Evolutionary conservation across 169 alveolate genomes (phyloP).

Genomic region (Miamiensis avidus): DNA sequence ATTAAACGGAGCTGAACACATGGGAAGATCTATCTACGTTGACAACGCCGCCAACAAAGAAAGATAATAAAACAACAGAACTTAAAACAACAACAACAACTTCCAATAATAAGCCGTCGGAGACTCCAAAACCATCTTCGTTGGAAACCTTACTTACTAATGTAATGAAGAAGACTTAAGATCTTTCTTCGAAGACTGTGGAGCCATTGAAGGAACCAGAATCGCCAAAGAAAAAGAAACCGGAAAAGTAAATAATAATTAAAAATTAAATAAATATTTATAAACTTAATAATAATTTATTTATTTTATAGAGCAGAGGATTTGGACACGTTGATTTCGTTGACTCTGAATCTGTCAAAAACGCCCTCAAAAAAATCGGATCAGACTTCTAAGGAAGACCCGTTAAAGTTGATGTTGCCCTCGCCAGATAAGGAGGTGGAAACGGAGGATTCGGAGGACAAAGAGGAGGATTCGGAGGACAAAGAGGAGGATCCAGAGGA

Average conservation of each 20-base stretch:
- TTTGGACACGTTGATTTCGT: constrained; percentile 59
- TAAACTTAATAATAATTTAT: too few species aligned
- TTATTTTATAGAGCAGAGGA: constrained; percentile 34
- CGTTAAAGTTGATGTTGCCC: constrained; percentile 47
- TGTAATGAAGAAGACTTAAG: constrained; percentile 47
- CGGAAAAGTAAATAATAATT: constrained; percentile 51
- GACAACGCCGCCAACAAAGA: constrained; percentile 30
- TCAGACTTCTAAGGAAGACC: constrained; percentile 51
- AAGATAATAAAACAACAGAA: constrained; percentile 13
- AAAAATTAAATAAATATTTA: too few species aligned
- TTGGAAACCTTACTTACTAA: constrained; percentile 63
- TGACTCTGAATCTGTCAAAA: constrained; percentile 39
- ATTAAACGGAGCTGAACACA: constrained; percentile 16
- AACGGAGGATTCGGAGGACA: constrained; percentile 35
- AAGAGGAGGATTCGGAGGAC: neutral
- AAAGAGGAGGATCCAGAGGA: neutral
- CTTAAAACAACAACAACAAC: too few species aligned
- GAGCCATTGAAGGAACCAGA: constrained; percentile 57
- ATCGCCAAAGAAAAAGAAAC: constrained; percentile 50
- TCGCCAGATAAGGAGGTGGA: constrained; percentile 39
- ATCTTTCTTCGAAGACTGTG: constrained; percentile 60
- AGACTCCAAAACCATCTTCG: constrained; percentile 51
- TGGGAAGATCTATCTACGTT: constrained; percentile 30
- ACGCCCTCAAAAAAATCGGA: constrained; percentile 53
- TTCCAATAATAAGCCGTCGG: too few species aligned